These are phyloP conservation scores for Metschnikowia hibisci DNA, from an alignment of 805 yeast genomes.

Conservation along the genomic window DNA sequence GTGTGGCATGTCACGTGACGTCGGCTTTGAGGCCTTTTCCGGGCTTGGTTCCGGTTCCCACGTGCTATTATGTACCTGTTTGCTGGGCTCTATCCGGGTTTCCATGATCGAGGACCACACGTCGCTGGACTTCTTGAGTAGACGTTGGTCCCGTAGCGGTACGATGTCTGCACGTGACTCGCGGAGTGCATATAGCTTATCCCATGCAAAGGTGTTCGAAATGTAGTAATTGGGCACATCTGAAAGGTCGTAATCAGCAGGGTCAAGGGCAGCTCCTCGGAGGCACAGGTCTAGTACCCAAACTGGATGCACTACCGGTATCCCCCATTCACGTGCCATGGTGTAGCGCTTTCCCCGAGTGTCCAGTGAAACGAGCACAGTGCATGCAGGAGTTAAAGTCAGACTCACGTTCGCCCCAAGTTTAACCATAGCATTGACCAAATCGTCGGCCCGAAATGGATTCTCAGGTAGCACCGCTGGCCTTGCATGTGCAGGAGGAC, in stretches of 20 bases:
- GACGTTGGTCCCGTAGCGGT: slow-evolving; percentile 8
- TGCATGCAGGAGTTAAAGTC: slow-evolving; percentile 43
- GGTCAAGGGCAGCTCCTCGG: slow-evolving; percentile 42
- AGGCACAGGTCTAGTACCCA: slow-evolving; percentile 46
- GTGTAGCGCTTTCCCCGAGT: slow-evolving; percentile 48
- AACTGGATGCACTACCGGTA: slow-evolving; percentile 49
- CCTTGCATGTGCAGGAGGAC: slow-evolving; percentile 12
- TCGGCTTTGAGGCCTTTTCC: slow-evolving; percentile 9
- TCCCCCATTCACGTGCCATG: slow-evolving; percentile 51
- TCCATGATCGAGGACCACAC: slow-evolving; percentile 47
- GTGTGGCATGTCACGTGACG: neutral
- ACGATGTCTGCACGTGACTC: neutral
- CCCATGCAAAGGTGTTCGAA: slow-evolving; percentile 30
- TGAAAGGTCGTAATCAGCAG: slow-evolving; percentile 37
- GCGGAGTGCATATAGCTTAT: slow-evolving; percentile 15
- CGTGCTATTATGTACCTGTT: slow-evolving; percentile 19
- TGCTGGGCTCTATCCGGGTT: slow-evolving; percentile 10
- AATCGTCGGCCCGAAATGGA: slow-evolving; percentile 23
- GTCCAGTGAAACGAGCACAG: slow-evolving; percentile 49
- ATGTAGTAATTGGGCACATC: slow-evolving; percentile 7
- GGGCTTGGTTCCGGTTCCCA: slow-evolving; percentile 21
- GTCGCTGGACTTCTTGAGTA: slow-evolving; percentile 23
- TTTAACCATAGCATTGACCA: slow-evolving; percentile 32
- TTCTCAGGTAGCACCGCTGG: slow-evolving; percentile 13
- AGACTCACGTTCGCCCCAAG: slow-evolving; percentile 52